These are phyloP conservation scores for Malus sieversii DNA, from an alignment of 306 rosid genomes.

Conservation along the genomic window DNA sequence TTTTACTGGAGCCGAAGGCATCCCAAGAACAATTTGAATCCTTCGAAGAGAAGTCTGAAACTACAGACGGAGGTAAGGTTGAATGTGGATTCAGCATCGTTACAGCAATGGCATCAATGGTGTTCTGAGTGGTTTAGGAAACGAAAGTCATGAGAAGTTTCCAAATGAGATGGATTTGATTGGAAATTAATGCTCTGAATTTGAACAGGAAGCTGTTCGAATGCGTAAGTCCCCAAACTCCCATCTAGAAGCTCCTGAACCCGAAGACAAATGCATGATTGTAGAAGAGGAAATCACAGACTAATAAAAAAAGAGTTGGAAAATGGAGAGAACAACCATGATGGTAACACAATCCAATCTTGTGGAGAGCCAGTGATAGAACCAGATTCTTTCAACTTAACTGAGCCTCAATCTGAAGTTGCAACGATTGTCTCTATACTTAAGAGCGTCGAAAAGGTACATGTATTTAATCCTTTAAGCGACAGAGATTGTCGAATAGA, in stretches of 20 bases:
- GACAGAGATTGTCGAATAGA: slow-evolving; percentile 12
- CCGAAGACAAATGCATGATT: slow-evolving; percentile 24
- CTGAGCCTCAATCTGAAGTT: slow-evolving; percentile 5
- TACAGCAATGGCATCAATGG: too few relatives aligned
- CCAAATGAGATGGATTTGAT: too few relatives aligned
- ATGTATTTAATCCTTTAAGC: slow-evolving; percentile 1
- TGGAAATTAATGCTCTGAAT: too few relatives aligned
- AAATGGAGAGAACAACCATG: slow-evolving; percentile 23
- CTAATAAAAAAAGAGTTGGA: slow-evolving; percentile 14
- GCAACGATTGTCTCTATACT: slow-evolving; percentile 12
- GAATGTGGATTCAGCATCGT: too few relatives aligned
- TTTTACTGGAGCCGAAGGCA: too few relatives aligned
- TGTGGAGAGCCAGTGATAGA: slow-evolving; percentile 13
- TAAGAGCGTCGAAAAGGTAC: slow-evolving; percentile 11
- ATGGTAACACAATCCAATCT: slow-evolving; percentile 18
- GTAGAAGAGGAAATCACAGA: slow-evolving; percentile 23
- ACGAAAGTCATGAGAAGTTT: too few relatives aligned
- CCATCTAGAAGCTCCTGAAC: slow-evolving; percentile 18
- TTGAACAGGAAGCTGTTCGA: too few relatives aligned
- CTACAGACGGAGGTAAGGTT: too few relatives aligned
- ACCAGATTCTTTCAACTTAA: slow-evolving; percentile 7
- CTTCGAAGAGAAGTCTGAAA: too few relatives aligned
- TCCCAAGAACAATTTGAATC: too few relatives aligned
- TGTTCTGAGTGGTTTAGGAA: too few relatives aligned
- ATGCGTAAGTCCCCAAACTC: background rate